Percentiles rank a stretch among this genome's conserved stretches.
phyloP scores from a whole-genome alignment of 108 stramenopile genomes.

The Discostella pseudostelligera region DNA sequence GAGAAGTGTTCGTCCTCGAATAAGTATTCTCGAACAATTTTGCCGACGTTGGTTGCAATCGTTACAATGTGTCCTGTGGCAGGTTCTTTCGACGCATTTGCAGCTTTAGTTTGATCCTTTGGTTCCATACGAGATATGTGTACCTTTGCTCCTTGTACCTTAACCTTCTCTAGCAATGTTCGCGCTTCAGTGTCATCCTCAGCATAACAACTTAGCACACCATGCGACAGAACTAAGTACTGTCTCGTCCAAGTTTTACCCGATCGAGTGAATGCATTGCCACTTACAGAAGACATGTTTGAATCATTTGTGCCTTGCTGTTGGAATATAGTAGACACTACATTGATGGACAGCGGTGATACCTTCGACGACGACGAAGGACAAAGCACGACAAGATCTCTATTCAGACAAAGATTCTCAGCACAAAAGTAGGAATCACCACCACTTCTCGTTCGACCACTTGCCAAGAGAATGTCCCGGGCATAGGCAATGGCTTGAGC shows the following conservation, averaged over 20 bases:
- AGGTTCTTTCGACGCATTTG: background rate
- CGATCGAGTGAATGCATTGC: constrained; percentile 68
- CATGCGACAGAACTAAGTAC: constrained; percentile 66
- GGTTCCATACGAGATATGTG: constrained; percentile 7
- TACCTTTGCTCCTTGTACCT: constrained; percentile 54
- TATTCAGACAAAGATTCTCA: constrained; percentile 70
- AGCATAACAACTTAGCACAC: constrained; percentile 64
- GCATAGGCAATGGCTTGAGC: constrained; percentile 75
- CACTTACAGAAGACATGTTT: constrained; percentile 37
- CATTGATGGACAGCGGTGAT: constrained; percentile 65
- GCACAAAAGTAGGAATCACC: constrained; percentile 86
- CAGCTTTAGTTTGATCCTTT: background rate
- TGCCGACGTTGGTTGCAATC: constrained; percentile 56
- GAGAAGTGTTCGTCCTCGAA: constrained; percentile 60
- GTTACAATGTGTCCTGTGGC: constrained; percentile 31
- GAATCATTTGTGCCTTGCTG: constrained; percentile 25
- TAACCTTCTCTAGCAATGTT: constrained; percentile 54
- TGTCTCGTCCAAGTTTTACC: constrained; percentile 58
- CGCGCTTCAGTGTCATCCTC: constrained; percentile 60
- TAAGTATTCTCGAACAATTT: constrained; percentile 46
- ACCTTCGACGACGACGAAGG: constrained; percentile 70
- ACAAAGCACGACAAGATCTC: constrained; percentile 65
- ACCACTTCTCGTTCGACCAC: constrained; percentile 76
- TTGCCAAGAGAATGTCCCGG: constrained; percentile 73
- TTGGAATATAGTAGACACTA: constrained; percentile 22